Evolutionary conservation across 441 rosid genomes (phyloP), one percentile per base, ranked within the genome.

Genomic region (Bruguiera hainesii): DNA sequence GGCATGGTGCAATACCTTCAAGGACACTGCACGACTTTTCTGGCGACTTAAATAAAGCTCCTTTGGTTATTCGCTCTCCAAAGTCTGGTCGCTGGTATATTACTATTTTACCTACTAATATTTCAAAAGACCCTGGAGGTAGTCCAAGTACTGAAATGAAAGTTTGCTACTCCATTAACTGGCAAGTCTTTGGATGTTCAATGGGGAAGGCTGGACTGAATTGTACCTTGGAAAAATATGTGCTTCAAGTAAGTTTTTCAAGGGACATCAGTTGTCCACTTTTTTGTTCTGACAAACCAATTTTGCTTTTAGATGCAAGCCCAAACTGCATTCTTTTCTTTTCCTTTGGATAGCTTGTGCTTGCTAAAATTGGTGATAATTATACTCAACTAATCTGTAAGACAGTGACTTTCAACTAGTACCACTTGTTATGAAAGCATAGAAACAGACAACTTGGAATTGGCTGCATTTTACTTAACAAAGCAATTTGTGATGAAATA

Each of bases 31-130:
- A 95, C 80, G 97, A 95, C 78, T 88, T 86, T 83, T 81, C 97
- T 33, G 87, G 83, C 30, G 85, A 81, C 74, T 72, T 90, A 64
- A 76, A 65, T 73, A 79, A 80, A 65, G 76, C 46, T 53, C 88
- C 99, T 33, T 71, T 91, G 61, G 80, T 86, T 65, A 79, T 91
- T 74, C 83, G 21, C 64, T 81, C 71, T 31, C 99, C 99, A 15
- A 88, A 78, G 80, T 78, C 78, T 74, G 98, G 99, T 72, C 88
- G 80, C 21, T 95, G 98, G 99, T 90, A 81, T 77, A 73, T 95
- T 28, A 75, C 86, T 71, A 67, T 89, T 70, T 50, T 82, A 66
- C 80, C 83, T 63, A 70, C 65, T 63, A 86, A 88, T 78, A 69
- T 82, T 37, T 73, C 83, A n/a, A 77, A 73, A 60, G 86, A 70